A percentile compares a stretch with the other conserved stretches of the same genome.
Evolutionary conservation across 768 basidiomycete genomes (phyloP).

Genomic region (Asterophora lycoperdoides): DNA sequence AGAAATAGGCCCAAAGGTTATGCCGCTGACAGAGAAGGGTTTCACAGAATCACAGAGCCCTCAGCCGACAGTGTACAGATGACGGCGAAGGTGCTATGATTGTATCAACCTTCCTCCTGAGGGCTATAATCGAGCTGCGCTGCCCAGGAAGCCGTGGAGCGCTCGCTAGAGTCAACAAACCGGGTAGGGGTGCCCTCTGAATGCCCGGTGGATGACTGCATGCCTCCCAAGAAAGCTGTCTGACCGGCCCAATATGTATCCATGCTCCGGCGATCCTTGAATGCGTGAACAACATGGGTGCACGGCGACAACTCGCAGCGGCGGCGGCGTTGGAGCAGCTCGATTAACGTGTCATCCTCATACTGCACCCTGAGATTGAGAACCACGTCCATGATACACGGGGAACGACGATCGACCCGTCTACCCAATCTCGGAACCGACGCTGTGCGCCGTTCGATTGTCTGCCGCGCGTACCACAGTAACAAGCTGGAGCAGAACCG

Average conservation of each 20-base stretch:
- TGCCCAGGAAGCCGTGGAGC: conserved; percentile 35
- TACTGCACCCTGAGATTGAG: conserved; percentile 34
- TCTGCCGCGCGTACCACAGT: conserved; percentile 26
- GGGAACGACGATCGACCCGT: conserved; percentile 17
- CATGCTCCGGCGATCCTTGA: conserved; percentile 28
- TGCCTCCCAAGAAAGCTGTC: conserved; percentile 23
- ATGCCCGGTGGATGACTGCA: conserved; percentile 8
- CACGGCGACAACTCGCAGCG: background rate
- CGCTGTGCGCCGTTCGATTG: conserved; percentile 22
- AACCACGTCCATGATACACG: conserved; percentile 45
- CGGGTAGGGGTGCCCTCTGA: conserved; percentile 6
- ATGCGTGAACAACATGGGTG: conserved; percentile 17
- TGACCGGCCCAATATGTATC: conserved; percentile 36
- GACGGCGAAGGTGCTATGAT: background rate
- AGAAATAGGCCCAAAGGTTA: background rate
- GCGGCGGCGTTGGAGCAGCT: conserved; percentile 19
- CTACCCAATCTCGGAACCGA: background rate
- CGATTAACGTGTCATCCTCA: conserved; percentile 27
- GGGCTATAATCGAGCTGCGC: conserved; percentile 16
- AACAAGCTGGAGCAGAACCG: conserved; percentile 14
- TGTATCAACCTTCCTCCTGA: conserved; percentile 5
- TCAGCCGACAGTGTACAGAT: background rate
- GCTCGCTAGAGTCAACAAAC: conserved; percentile 42
- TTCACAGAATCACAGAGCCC: conserved; percentile 7
- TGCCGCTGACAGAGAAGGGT: background rate